Evolutionary conservation across 768 basidiomycete genomes (phyloP).

Genomic region (Tulasnella sp.): DNA sequence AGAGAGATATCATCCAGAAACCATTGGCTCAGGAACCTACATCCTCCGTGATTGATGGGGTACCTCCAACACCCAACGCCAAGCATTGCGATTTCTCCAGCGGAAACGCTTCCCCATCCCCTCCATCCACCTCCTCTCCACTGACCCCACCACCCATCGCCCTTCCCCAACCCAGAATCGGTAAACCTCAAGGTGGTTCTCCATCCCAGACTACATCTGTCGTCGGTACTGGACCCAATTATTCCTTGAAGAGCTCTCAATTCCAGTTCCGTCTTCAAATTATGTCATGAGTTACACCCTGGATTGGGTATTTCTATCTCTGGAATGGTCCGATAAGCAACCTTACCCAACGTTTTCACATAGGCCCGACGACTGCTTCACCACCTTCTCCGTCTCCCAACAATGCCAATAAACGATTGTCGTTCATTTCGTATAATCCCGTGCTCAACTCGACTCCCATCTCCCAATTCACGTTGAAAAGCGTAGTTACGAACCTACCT

Average conservation of each 20-base stretch:
- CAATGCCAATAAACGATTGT: conserved; percentile 51
- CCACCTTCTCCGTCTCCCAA: conserved; percentile 37
- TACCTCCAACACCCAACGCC: conserved; percentile 12
- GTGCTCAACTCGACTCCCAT: conserved; percentile 66
- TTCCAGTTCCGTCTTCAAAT: conserved; percentile 9
- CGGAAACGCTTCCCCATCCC: background rate
- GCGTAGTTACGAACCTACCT: conserved; percentile 46
- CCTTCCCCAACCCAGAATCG: background rate
- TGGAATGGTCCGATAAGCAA: background rate
- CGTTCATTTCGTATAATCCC: conserved; percentile 82
- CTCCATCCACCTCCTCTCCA: conserved; percentile 10
- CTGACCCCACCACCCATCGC: conserved; percentile 6
- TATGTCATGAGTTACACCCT: conserved; percentile 2
- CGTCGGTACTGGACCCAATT: conserved; percentile 3
- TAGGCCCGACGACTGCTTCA: background rate
- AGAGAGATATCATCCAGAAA: no score
- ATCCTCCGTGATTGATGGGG: conserved; percentile 9
- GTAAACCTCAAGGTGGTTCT: background rate
- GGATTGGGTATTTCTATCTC: background rate
- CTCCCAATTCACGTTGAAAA: conserved; percentile 54
- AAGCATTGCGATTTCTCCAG: conserved; percentile 5
- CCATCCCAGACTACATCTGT: background rate
- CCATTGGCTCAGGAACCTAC: background rate
- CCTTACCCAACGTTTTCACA: background rate
- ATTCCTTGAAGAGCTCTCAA: conserved; percentile 5